These are phyloP conservation scores for Saccharomyces hybrid DNA, from an alignment of 1,139 yeast genomes.

Conservation along the genomic window DNA sequence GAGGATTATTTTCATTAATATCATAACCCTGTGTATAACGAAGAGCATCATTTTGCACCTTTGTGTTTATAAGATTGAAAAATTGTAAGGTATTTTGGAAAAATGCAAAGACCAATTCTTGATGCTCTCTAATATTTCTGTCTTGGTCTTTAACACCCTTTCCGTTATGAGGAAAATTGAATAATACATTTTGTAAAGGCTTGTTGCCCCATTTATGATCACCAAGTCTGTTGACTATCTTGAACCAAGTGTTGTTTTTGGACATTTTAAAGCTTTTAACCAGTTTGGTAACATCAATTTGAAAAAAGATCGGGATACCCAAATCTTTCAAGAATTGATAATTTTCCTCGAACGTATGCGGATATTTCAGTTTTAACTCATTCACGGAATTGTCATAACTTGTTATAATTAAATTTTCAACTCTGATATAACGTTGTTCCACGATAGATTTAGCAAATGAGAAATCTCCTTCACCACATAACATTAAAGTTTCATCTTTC, in stretches of 20 bases:
- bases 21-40: slow-evolving; percentile 21
- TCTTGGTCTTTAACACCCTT: slow-evolving; percentile 79
- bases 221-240: slow-evolving; percentile 12
- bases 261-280: slow-evolving; percentile 42
- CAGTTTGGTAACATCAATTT: slow-evolving; percentile 62
- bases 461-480: slow-evolving; percentile 92
- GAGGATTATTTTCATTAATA: slow-evolving; percentile 11
- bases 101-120: slow-evolving; percentile 54
- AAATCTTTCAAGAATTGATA: slow-evolving; percentile 35
- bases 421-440: slow-evolving; percentile 41
- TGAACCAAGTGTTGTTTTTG: slow-evolving; percentile 32
- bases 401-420: slow-evolving; percentile 60
- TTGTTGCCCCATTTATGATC: slow-evolving; percentile 34
- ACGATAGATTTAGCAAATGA: slow-evolving; percentile 68
- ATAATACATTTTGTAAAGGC: slow-evolving; percentile 53
- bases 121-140: slow-evolving; percentile 77
- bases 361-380: slow-evolving; percentile 56
- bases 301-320: slow-evolving; percentile 44
- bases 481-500: slow-evolving; percentile 45
- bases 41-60: slow-evolving; percentile 8
- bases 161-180: slow-evolving; percentile 94
- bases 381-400: slow-evolving; percentile 55
- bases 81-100: slow-evolving; percentile 51
- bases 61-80: slow-evolving; percentile 37
- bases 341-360: slow-evolving; percentile 43